phyloP scores from a whole-genome alignment of 202 grass and related monocot genomes.

The Zoysia matrella region DNA sequence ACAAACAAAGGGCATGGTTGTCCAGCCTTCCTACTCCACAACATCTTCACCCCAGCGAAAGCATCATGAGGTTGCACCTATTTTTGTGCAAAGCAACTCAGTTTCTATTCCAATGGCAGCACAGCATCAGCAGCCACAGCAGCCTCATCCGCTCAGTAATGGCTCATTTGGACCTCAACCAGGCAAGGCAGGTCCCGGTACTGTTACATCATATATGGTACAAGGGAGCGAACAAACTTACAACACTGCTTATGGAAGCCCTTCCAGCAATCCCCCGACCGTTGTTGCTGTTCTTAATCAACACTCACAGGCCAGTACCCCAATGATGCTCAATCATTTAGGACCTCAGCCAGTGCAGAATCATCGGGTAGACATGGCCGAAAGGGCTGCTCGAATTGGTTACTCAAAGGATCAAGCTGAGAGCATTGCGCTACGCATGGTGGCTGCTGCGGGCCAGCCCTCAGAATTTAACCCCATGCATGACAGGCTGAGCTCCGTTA shows the following conservation, averaged over 20 bases:
- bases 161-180: constrained; percentile 52
- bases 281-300: constrained; percentile 55
- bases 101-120: constrained; percentile 48
- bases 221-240: constrained; percentile 54
- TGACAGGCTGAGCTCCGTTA: constrained; percentile 57
- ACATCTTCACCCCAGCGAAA: constrained; percentile 60
- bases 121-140: constrained; percentile 28
- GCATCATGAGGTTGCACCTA: constrained; percentile 60
- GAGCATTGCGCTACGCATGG: constrained; percentile 63
- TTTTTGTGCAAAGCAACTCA: constrained; percentile 68
- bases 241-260: constrained; percentile 52
- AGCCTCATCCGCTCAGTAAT: constrained; percentile 38
- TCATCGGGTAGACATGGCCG: constrained; percentile 67
- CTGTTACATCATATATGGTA: constrained; percentile 58
- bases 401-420: constrained; percentile 71
- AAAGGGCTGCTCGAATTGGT: constrained; percentile 78
- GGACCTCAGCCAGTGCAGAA: constrained; percentile 50
- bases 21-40: constrained; percentile 67
- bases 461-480: constrained; percentile 71
- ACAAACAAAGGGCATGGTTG: constrained; percentile 58
- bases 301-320: constrained; percentile 50
- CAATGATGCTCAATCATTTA: constrained; percentile 50
- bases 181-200: constrained; percentile 54
- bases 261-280: constrained; percentile 53
- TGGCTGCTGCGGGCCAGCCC: constrained; percentile 53